phyloP scores from a whole-genome alignment of 768 basidiomycete species.

The Tulasnella sp. region DNA sequence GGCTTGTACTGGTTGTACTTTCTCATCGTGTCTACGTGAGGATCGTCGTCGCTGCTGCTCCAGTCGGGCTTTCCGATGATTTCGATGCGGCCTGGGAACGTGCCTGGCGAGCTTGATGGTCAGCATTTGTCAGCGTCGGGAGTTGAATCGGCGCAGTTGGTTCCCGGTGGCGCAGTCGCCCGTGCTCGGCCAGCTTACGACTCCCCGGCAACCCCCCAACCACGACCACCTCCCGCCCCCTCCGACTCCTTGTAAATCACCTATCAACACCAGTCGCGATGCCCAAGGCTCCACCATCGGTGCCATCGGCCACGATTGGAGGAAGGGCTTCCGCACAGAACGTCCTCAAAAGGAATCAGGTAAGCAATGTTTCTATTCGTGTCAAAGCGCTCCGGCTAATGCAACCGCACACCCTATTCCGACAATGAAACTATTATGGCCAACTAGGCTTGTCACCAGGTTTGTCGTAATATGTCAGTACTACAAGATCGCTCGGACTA shows the following conservation, averaged over 20 bases:
- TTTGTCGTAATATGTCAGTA: not conserved
- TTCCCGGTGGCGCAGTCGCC: too few relatives aligned
- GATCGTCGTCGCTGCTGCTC: not conserved
- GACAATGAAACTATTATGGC: too few relatives aligned
- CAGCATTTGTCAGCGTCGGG: too few relatives aligned
- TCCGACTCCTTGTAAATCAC: not conserved
- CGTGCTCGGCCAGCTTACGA: too few relatives aligned
- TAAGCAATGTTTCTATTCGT: not conserved
- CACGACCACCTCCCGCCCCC: too few relatives aligned
- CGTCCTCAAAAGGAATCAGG: constrained; percentile 13
- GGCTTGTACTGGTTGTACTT: too few relatives aligned
- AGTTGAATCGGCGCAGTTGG: too few relatives aligned
- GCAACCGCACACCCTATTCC: not conserved
- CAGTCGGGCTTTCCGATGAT: constrained; percentile 4
- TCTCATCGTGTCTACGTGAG: too few relatives aligned
- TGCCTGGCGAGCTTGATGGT: too few relatives aligned
- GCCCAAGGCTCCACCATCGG: constrained; percentile 4
- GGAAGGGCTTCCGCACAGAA: constrained; percentile 3
- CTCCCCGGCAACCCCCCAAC: too few relatives aligned
- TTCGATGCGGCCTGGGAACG: constrained; percentile 4
- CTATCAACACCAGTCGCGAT: not conserved
- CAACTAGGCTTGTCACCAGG: constrained; percentile 11
- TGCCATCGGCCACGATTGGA: not conserved
- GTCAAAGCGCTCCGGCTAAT: not conserved
- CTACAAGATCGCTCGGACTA: not conserved